A percentile compares a stretch with the other conserved stretches of the same genome.
phyloP scores from a whole-genome alignment of 768 basidiomycete species.

The Lyophyllum semitale region DNA sequence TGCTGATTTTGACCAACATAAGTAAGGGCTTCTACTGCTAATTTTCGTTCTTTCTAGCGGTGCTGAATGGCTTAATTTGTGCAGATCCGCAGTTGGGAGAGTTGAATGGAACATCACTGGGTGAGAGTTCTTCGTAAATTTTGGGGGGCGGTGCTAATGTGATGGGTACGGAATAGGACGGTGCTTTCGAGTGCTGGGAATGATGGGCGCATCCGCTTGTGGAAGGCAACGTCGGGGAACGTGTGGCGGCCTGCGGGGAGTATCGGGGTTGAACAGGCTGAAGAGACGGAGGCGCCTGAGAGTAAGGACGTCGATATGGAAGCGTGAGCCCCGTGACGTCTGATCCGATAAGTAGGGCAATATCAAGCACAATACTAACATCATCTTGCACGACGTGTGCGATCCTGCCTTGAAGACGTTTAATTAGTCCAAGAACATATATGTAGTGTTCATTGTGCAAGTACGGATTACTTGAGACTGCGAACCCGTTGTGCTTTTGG shows the following conservation, averaged over 20 bases:
- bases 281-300: conserved; percentile 34
- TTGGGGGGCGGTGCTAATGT: not conserved
- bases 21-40: conserved; percentile 39
- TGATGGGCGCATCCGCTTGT: conserved; percentile 78
- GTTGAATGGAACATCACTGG: conserved; percentile 97
- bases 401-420: too few species aligned
- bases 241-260: conserved; percentile 86
- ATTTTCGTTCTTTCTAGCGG: not conserved
- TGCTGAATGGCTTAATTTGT: conserved; percentile 2
- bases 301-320: conserved; percentile 47
- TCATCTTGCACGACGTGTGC: too few species aligned
- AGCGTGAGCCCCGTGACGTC: too few species aligned
- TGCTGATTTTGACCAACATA: conserved; percentile 87
- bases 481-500: too few species aligned
- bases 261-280: conserved; percentile 77
- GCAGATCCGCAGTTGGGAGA: conserved; percentile 71
- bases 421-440: too few species aligned
- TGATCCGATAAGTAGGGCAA: too few species aligned
- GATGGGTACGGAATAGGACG: conserved; percentile 49
- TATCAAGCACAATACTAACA: too few species aligned
- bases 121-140: conserved; percentile 41
- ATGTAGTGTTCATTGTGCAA: too few species aligned
- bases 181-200: conserved; percentile 83
- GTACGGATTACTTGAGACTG: too few species aligned
- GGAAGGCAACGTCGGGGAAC: conserved; percentile 82